Percentiles rank a stretch among this genome's conserved stretches.
Conservation (phyloP, 2,329 filamentous ascomycete species). For the Diaporthe citri region DNA sequence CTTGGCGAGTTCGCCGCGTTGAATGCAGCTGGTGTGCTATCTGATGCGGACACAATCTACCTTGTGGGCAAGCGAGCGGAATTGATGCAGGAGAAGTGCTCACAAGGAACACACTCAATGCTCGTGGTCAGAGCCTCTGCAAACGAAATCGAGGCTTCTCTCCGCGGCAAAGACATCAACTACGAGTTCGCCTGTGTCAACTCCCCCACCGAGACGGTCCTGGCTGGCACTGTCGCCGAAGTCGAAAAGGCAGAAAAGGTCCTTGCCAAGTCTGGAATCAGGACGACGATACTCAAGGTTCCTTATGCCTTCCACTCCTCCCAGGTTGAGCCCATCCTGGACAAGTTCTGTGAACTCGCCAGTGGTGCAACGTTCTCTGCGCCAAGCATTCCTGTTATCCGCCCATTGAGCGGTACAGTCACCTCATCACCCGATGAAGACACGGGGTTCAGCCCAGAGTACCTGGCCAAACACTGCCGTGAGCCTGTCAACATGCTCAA, state of each 20-base stretch:
- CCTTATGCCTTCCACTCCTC: slow-evolving; percentile 67
- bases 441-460: slow-evolving; percentile 69
- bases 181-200: slow-evolving; percentile 79
- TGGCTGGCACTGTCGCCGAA: slow-evolving; percentile 62
- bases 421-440: slow-evolving; percentile 57
- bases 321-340: slow-evolving; percentile 66
- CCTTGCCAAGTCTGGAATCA: slow-evolving; percentile 51
- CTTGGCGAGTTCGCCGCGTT: slow-evolving; percentile 64
- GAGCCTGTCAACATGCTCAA: slow-evolving; percentile 77
- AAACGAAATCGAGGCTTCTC: slow-evolving; percentile 65
- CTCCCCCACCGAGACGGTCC: slow-evolving; percentile 78
- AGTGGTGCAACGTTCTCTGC: slow-evolving; percentile 52
- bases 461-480: slow-evolving; percentile 74
- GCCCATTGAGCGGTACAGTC: slow-evolving; percentile 73
- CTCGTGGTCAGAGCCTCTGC: slow-evolving; percentile 60
- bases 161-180: slow-evolving; percentile 54
- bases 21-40: slow-evolving; percentile 77
- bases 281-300: slow-evolving; percentile 60
- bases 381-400: slow-evolving; percentile 73
- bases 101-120: slow-evolving; percentile 73
- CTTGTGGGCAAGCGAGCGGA: slow-evolving; percentile 77
- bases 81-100: slow-evolving; percentile 74
- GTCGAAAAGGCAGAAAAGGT: slow-evolving; percentile 58
- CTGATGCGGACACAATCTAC: slow-evolving; percentile 77
- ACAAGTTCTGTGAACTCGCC: slow-evolving; percentile 66